These are phyloP conservation scores for Neurospora cerealis DNA, from an alignment of 495 filamentous ascomycete species.

Conservation along the genomic window DNA sequence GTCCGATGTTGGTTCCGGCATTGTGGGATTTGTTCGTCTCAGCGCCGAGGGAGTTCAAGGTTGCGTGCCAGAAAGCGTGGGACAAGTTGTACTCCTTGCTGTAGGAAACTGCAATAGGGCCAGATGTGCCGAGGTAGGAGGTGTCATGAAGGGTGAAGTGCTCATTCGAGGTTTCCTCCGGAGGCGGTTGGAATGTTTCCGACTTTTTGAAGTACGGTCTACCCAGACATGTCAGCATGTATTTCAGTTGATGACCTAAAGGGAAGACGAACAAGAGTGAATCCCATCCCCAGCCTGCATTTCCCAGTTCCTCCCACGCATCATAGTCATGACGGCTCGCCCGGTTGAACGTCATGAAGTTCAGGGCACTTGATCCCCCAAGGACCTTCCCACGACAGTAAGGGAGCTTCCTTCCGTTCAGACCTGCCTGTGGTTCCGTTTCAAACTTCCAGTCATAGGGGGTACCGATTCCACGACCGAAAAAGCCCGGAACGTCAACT, in stretches of 20 bases:
- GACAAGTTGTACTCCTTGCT: conserved; percentile 30
- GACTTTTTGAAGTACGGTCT: conserved; percentile 41
- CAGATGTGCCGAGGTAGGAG: conserved; percentile 27
- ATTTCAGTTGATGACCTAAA: not conserved
- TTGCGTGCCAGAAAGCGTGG: conserved; percentile 39
- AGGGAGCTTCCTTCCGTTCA: conserved; percentile 22
- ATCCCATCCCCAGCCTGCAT: conserved; percentile 49
- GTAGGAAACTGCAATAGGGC: conserved; percentile 37
- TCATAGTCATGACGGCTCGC: conserved; percentile 46
- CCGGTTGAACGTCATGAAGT: conserved; percentile 47
- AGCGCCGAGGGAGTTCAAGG: conserved; percentile 32
- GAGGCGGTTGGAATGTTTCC: conserved; percentile 37
- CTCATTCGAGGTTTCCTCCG: conserved; percentile 18
- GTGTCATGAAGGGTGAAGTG: conserved; percentile 21
- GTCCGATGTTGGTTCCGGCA: conserved; percentile 33
- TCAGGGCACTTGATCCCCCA: conserved; percentile 32
- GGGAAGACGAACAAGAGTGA: conserved; percentile 27
- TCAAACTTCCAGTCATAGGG: conserved; percentile 44
- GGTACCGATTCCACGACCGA: conserved; percentile 32
- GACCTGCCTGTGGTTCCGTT: conserved; percentile 35
- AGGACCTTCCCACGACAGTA: conserved; percentile 41
- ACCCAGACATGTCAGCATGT: not conserved
- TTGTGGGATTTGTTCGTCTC: conserved; percentile 30
- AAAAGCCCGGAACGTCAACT: conserved; percentile 32
- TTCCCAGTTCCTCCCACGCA: conserved; percentile 46